These are phyloP conservation scores for Sanghuangporus sanghuang DNA, from an alignment of 1,284 basidiomycete genomes.

Conservation along the genomic window DNA sequence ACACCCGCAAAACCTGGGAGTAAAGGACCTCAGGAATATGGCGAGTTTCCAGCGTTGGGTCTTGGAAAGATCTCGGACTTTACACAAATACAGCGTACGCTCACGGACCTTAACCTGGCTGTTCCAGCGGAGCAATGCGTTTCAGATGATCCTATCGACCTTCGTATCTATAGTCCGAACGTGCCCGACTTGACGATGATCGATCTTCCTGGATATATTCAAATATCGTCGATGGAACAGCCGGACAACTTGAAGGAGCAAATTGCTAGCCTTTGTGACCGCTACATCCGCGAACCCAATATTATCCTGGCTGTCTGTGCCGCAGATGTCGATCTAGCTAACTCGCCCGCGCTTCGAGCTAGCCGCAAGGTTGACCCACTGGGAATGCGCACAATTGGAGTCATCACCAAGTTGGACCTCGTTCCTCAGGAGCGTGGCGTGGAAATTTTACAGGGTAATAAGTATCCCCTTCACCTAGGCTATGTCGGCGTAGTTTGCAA, in stretches of 20 bases:
- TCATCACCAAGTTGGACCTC: conserved; percentile 99
- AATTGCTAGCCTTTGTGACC: conserved; percentile 86
- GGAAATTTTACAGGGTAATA: conserved; percentile 79
- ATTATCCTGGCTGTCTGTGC: conserved; percentile 97
- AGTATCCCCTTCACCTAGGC: conserved; percentile 96
- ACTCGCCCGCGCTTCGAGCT: conserved; percentile 92
- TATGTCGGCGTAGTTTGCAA: conserved; percentile 98
- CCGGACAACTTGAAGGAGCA: conserved; percentile 94
- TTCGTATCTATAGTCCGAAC: conserved; percentile 92
- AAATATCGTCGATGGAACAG: conserved; percentile 93
- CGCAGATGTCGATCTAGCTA: conserved; percentile 97
- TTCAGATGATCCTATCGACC: conserved; percentile 92
- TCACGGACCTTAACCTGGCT: conserved; percentile 93
- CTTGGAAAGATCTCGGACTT: conserved; percentile 89
- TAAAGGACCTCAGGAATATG: conserved; percentile 75
- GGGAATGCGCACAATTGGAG: conserved; percentile 93
- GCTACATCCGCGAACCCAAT: conserved; percentile 97
- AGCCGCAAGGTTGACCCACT: conserved; percentile 93
- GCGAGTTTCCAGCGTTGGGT: conserved; percentile 90
- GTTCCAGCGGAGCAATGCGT: conserved; percentile 88
- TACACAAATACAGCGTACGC: conserved; percentile 82
- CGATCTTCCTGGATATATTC: conserved; percentile 96
- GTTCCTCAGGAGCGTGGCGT: conserved; percentile 84
- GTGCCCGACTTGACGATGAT: conserved; percentile 97
- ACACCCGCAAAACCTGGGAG: conserved; percentile 58